Base-by-base conservation (phyloP, 768 basidiomycete genomes). In the Boletus pseudopeckii region DNA sequence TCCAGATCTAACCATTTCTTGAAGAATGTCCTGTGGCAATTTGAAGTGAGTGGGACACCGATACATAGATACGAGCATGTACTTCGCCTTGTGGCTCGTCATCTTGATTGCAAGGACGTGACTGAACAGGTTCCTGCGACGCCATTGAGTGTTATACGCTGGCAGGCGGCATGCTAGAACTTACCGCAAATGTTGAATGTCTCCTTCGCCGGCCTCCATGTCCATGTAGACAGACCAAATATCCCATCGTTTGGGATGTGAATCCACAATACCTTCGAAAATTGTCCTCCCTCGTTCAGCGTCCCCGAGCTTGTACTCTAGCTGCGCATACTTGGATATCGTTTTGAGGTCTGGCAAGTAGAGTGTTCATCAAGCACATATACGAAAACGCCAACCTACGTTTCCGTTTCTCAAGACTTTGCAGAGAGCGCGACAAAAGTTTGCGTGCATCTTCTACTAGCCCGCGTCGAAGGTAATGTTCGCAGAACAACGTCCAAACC, bases 181-280 rank as follows among this genome's bases (percentile, higher is more conserved):
- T 33, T 67, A 89, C 90, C 92, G 77, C 48, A 92, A 68, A 58
- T 80, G 84, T 62, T 88, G 87, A 26, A 97, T 85, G 69, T 96
- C 86, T 14, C 78, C 74, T 69, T 88, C 86, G 32, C 80, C 79
- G 5, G 85, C 86, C 67, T 98, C 92, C 88, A 97, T 95, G 69
- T 99, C 97, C 71, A 98, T 86, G 72, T 99, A 99, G 46, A 98
- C 76, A 38, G 86, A 89, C 96, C 97, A 98, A 45, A 98, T 74
- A 64, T 98, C 94, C 80, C 94, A 88, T 51, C 92, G 83, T 72
- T 95, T 98, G 4, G 93, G 88, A 74, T 98, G 93, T 14, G 90
- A 92, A 71, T 97, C 95, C 41, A 98, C 76, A 58, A 99, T 91
- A 41, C 96, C 97, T 67, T 98, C 96, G 56, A 97, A 98, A 47